Evolutionary conservation across 768 basidiomycete genomes (phyloP).

Genomic region (Pleurotus tuoliensis): DNA sequence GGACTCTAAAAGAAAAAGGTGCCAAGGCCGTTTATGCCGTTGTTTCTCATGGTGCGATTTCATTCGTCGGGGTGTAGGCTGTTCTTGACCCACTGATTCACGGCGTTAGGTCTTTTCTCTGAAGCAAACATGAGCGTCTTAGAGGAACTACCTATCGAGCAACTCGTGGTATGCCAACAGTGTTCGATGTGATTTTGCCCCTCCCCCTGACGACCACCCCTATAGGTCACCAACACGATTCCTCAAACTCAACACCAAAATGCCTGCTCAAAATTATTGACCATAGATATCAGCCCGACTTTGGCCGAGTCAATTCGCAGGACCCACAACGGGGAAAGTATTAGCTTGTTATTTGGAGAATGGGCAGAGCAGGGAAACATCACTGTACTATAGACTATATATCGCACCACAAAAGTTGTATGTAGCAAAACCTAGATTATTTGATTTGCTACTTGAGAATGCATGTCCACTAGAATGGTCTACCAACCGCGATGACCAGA

Average conservation of each 20-base stretch:
- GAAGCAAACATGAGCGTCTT: conserved; percentile 68
- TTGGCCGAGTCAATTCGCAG: conserved; percentile 95
- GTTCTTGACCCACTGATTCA: conserved; percentile 2
- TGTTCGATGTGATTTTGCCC: conserved; percentile 5
- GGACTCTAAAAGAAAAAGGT: conserved; percentile 85
- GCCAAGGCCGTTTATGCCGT: conserved; percentile 84
- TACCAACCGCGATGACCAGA: too few relatives aligned
- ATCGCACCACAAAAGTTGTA: neutral
- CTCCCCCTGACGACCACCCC: neutral
- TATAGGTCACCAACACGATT: conserved; percentile 90
- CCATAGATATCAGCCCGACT: conserved; percentile 87
- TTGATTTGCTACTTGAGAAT: conserved; percentile 5
- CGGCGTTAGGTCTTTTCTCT: conserved; percentile 64
- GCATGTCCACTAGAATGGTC: neutral
- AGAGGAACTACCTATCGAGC: conserved; percentile 70
- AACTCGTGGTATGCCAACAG: conserved; percentile 67
- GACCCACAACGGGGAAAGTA: conserved; percentile 92
- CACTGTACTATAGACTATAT: conserved; percentile 19
- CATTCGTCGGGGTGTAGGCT: conserved; percentile 5
- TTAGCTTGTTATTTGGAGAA: conserved; percentile 83
- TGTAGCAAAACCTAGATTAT: neutral
- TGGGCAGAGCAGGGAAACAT: conserved; percentile 57
- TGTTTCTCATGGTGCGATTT: conserved; percentile 83
- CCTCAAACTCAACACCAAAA: conserved; percentile 72
- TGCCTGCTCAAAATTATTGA: conserved; percentile 71